phyloP scores from a whole-genome alignment of 208 protist genomes.

The Leishmania turanica region DNA sequence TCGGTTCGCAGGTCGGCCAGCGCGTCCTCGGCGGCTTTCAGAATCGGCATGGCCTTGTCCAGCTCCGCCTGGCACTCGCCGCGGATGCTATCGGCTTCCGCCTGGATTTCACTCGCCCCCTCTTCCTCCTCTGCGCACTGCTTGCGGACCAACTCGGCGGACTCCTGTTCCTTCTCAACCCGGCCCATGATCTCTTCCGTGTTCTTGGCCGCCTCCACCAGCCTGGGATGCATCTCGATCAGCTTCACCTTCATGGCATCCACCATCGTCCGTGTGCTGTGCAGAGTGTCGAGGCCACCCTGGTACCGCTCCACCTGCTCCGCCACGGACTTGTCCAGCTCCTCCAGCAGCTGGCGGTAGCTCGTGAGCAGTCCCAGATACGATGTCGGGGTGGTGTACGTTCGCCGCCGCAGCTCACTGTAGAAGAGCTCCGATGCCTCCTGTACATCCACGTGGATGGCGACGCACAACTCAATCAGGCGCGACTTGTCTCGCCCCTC shows the following conservation, averaged over 20 bases:
- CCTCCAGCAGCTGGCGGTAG: conserved; percentile 86
- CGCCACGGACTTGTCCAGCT: conserved; percentile 77
- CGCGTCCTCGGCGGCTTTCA: conserved; percentile 92
- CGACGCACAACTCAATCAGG: conserved; percentile 91
- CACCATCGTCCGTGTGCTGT: conserved; percentile 94
- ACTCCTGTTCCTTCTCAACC: conserved; percentile 89
- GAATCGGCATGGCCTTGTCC: conserved; percentile 94
- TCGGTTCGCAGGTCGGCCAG: conserved; percentile 93
- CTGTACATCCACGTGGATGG: conserved; percentile 92
- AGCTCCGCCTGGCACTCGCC: conserved; percentile 94
- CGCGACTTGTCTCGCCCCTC: conserved; percentile 54
- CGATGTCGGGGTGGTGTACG: conserved; percentile 97
- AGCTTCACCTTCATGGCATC: conserved; percentile 96
- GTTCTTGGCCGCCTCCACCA: conserved; percentile 93
- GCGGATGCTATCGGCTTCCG: conserved; percentile 91
- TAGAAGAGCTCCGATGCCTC: conserved; percentile 91
- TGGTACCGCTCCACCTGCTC: conserved; percentile 86
- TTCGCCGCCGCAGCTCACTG: conserved; percentile 92
- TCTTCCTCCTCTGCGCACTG: conserved; percentile 89
- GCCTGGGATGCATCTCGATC: conserved; percentile 94
- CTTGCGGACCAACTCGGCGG: conserved; percentile 84
- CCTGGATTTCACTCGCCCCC: conserved; percentile 81
- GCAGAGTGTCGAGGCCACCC: conserved; percentile 93
- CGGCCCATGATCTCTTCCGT: conserved; percentile 94
- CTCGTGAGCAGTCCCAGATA: conserved; percentile 95